phyloP scores from a whole-genome alignment of 2,329 filamentous ascomycete genomes.

The Myriosclerotinia duriaeana region DNA sequence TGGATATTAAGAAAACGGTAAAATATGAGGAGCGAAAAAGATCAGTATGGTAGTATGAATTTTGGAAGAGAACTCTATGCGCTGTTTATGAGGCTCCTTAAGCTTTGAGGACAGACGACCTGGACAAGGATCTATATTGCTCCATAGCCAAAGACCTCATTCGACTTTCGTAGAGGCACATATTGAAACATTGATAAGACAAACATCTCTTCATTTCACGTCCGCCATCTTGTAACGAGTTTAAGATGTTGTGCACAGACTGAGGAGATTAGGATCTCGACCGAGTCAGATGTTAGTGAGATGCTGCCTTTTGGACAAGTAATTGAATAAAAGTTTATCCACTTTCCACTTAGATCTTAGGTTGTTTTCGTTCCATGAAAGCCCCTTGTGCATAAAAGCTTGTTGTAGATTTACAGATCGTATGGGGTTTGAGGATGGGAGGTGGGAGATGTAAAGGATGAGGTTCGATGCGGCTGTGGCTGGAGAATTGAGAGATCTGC shows the following conservation, averaged over 20 bases:
- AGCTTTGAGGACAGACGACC: background rate
- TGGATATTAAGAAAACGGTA: background rate
- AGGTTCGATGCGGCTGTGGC: background rate
- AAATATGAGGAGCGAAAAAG: background rate
- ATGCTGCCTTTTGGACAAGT: background rate
- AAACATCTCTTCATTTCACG: slow-evolving; percentile 16
- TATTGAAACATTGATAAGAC: slow-evolving; percentile 18
- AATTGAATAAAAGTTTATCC: background rate
- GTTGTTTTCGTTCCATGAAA: background rate
- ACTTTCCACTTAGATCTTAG: background rate
- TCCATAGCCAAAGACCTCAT: background rate
- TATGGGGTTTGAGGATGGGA: background rate
- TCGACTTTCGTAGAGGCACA: background rate
- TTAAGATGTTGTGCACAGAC: slow-evolving; percentile 15
- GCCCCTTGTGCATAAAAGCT: background rate
- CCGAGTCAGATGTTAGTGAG: background rate
- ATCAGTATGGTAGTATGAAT: background rate
- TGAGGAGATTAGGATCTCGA: slow-evolving; percentile 1
- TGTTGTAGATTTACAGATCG: background rate
- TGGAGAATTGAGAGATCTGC: background rate
- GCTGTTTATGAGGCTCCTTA: slow-evolving; percentile 6
- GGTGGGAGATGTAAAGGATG: background rate
- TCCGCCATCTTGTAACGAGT: slow-evolving; percentile 6
- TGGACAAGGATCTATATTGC: background rate
- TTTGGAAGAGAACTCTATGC: background rate